Conservation (phyloP, 805 yeast species). For the Ogataea pini region DNA sequence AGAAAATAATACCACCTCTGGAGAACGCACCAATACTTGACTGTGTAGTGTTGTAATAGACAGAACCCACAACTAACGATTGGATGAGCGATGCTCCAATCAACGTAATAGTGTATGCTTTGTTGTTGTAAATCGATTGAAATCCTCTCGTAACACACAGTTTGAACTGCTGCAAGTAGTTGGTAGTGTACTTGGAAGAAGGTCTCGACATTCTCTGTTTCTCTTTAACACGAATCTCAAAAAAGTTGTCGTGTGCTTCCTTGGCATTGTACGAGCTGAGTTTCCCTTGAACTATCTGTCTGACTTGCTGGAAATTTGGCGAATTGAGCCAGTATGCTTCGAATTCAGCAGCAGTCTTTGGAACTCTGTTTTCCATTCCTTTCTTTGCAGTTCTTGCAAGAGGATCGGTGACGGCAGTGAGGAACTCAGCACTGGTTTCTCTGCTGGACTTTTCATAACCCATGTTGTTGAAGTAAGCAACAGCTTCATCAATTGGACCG, state of each 20-base stretch:
- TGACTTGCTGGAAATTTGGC: conserved; percentile 46
- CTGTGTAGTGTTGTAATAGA: conserved; percentile 52
- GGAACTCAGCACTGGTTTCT: conserved; percentile 68
- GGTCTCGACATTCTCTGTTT: conserved; percentile 43
- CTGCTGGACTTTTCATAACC: conserved; percentile 63
- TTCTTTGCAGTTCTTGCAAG: conserved; percentile 50
- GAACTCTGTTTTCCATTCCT: conserved; percentile 54
- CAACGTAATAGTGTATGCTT: conserved; percentile 50
- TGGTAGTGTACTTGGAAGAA: conserved; percentile 40
- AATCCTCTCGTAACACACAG: conserved; percentile 55
- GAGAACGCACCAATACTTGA: conserved; percentile 58
- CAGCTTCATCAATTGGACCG: conserved; percentile 56
- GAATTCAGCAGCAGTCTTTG: conserved; percentile 57
- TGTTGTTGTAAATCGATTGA: conserved; percentile 56
- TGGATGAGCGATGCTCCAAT: conserved; percentile 54
- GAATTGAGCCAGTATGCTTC: conserved; percentile 62
- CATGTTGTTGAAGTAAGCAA: conserved; percentile 55
- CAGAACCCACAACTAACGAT: conserved; percentile 61
- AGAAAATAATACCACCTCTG: conserved; percentile 65
- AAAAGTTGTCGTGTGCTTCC: conserved; percentile 35
- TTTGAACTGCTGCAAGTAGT: conserved; percentile 50
- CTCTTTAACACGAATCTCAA: conserved; percentile 34
- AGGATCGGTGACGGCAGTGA: conserved; percentile 69
- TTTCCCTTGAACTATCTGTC: conserved; percentile 38
- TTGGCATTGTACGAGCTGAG: conserved; percentile 32